Evolutionary conservation across 306 rosid genomes (phyloP).

Genomic region (Gillenia trifoliata): DNA sequence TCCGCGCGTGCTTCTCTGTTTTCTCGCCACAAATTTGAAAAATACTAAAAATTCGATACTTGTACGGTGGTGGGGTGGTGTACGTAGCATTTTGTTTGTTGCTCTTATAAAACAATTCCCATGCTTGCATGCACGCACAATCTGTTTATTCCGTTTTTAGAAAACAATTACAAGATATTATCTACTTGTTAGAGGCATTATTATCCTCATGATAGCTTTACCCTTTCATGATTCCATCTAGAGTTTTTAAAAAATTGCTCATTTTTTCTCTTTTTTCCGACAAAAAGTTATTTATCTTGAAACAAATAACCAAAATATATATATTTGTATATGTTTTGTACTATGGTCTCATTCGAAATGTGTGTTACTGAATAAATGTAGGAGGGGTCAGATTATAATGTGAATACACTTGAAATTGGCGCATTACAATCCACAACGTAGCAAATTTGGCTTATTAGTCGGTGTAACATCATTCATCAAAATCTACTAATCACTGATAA

Average conservation of each 20-base stretch:
- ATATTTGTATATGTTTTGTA: no score
- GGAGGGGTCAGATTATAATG: no score
- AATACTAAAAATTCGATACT: neutral
- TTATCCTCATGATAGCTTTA: neutral
- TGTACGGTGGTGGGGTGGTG: neutral
- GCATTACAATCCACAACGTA: no score
- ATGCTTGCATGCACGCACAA: neutral
- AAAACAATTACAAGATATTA: conserved; percentile 6
- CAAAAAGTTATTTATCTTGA: neutral
- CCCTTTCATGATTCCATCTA: neutral
- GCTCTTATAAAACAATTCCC: neutral
- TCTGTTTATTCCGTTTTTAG: no score
- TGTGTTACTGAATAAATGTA: no score
- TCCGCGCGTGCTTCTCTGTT: neutral
- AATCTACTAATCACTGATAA: no score
- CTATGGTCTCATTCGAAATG: no score
- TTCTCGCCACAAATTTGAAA: neutral
- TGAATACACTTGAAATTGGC: no score
- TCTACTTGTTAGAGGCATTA: neutral
- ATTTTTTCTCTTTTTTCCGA: no score
- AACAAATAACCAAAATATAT: neutral
- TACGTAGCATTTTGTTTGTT: neutral
- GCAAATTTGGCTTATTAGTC: no score
- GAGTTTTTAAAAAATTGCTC: neutral
- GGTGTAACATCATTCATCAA: no score